phyloP scores from a whole-genome alignment of 345 rosid genomes.

The Eutrema japonicum region DNA sequence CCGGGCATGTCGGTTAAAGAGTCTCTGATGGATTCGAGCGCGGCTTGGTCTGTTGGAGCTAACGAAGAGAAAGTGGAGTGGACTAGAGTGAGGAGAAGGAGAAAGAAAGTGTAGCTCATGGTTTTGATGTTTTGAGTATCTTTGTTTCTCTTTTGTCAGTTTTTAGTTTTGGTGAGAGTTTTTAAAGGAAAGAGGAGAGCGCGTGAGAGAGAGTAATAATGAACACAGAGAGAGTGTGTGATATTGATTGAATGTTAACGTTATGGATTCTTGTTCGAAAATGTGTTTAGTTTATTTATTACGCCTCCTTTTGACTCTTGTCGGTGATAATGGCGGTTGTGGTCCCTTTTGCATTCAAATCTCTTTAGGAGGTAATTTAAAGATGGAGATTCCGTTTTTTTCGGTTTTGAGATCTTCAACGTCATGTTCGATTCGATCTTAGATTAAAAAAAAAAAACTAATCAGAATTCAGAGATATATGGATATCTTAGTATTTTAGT shows the following conservation, averaged over 20 bases:
- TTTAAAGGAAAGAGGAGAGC: slow-evolving; percentile 28
- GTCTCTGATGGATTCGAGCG: slow-evolving; percentile 53
- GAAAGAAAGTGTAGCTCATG: slow-evolving; percentile 36
- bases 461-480: not conserved
- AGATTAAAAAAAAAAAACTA: not conserved
- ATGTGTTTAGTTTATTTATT: slow-evolving; percentile 43
- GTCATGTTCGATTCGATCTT: not conserved
- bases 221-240: slow-evolving; percentile 36
- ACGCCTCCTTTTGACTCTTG: slow-evolving; percentile 36
- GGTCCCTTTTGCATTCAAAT: slow-evolving; percentile 40
- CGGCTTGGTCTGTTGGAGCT: slow-evolving; percentile 40
- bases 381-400: slow-evolving; percentile 19
- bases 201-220: slow-evolving; percentile 38
- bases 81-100: slow-evolving; percentile 32
- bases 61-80: slow-evolving; percentile 37
- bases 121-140: slow-evolving; percentile 6
- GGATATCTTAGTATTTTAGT: no score
- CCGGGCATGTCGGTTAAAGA: slow-evolving; percentile 72
- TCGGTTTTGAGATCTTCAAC: not conserved
- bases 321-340: slow-evolving; percentile 44
- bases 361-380: slow-evolving; percentile 25
- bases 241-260: slow-evolving; percentile 42
- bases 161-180: slow-evolving; percentile 13
- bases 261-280: slow-evolving; percentile 40
- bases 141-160: slow-evolving; percentile 13